A percentile compares a stretch with the other conserved stretches of the same genome.
Conservation (phyloP, 2,329 filamentous ascomycete genomes). For the Phialophora macrospora region DNA sequence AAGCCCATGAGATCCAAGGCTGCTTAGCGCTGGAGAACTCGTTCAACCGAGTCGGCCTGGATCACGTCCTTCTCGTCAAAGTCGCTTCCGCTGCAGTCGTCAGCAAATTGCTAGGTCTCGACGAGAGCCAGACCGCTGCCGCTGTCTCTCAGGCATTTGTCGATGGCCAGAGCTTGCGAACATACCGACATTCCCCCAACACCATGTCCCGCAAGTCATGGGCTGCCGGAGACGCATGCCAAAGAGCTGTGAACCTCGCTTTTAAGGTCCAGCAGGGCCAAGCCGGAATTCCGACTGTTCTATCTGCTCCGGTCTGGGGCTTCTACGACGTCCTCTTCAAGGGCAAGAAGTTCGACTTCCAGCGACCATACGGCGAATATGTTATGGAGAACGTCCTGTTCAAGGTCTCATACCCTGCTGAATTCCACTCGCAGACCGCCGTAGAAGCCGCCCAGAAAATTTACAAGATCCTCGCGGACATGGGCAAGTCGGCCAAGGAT, state of each 20-base stretch:
- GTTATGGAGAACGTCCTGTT: slow-evolving; percentile 99
- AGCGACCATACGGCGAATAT: slow-evolving; percentile 94
- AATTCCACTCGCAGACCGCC: slow-evolving; percentile 78
- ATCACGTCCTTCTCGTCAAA: slow-evolving; percentile 98
- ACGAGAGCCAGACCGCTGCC: slow-evolving; percentile 88
- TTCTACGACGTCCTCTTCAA: slow-evolving; percentile 99
- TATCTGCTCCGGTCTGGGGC: slow-evolving; percentile 91
- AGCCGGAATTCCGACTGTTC: slow-evolving; percentile 85
- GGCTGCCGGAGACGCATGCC: slow-evolving; percentile 97
- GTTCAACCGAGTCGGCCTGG: slow-evolving; percentile 96
- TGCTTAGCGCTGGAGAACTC: slow-evolving; percentile 96
- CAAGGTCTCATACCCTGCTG: slow-evolving; percentile 98
- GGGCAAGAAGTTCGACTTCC: slow-evolving; percentile 94
- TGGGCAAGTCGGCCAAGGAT: slow-evolving; percentile 90
- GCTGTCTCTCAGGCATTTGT: slow-evolving; percentile 97
- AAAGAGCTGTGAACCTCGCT: slow-evolving; percentile 88
- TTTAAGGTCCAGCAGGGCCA: slow-evolving; percentile 92
- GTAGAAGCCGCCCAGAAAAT: slow-evolving; percentile 93
- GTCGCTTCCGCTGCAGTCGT: slow-evolving; percentile 93
- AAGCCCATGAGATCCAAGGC: slow-evolving; percentile 98
- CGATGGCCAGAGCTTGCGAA: slow-evolving; percentile 92
- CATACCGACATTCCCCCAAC: slow-evolving; percentile 96
- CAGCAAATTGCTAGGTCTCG: slow-evolving; percentile 90
- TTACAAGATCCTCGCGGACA: slow-evolving; percentile 76
- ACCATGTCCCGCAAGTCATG: slow-evolving; percentile 99